Base-by-base conservation (phyloP, 2,329 filamentous ascomycete species). In the Phyllosticta citrichinensis region DNA sequence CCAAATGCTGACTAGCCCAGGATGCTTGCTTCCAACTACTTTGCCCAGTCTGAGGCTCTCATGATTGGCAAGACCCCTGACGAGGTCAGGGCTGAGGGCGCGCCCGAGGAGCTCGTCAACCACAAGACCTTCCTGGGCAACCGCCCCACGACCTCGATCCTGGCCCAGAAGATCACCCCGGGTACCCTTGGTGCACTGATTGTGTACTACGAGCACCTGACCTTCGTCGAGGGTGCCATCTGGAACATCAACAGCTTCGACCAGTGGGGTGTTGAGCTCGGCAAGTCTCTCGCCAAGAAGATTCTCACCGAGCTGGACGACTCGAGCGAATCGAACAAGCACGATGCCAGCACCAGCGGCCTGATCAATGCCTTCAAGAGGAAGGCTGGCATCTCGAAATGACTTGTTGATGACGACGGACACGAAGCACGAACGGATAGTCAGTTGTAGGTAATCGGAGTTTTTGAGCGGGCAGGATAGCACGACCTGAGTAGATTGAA, bases 241-340 rank as follows among this genome's bases (percentile, higher is more conserved):
- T 99, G 94, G 94, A 96, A 97, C 80, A 96, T 99, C 82, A 99
- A 99, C 85, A 91, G 87, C 71, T 99, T 97, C 73, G 94, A 99
- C 79, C 94, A 99, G 82, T 99, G 94, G 94, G 94, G 94, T 78
- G 94, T 99, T 53, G 94, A 99, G 82, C 81, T 99, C 64, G 94
- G 94, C 75, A 99, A 99, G 87, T 86, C 88, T 51, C 80, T 99
- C 66, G 94, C 94, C 64, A 97, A 82, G 77, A 81, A 81, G 72
- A 83, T 76, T 62, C 72, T 78, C 65, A 75, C 77, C 70, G 94
- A 99, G 81, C 83, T 99, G 62, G 91, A 97, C 66, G 82, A 87
- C 72, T 76, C 82, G n/a, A 89, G 84, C 63, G 85, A 83, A 68
- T 86, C 86, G 60, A 79, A 79, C 62, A 83, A 82, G 62, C 94